Base-by-base conservation (phyloP, 768 basidiomycete species). In the Pholiota molesta region DNA sequence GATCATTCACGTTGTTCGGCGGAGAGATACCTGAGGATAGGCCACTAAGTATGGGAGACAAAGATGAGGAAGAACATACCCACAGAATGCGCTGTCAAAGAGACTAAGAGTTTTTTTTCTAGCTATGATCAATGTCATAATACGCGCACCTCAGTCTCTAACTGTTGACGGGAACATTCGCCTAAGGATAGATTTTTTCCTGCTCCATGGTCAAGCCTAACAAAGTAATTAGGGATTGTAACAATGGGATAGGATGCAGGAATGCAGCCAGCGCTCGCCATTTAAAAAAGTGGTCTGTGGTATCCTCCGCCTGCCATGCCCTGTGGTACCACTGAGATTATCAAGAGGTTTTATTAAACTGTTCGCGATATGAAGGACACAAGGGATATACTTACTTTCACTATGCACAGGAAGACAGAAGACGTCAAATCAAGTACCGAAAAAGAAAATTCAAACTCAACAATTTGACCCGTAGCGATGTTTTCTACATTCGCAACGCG, bases 381-480 rank as follows among this genome's bases (percentile, higher is more conserved):
- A 39, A 59, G 21, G 21, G 23, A 19, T 13, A 21, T 21, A 44
- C 69, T 55, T 26, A 77, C 83, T 75, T 83, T 82, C 63, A 84
- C 83, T 84, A 44, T 9, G 17, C 3, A 23, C 2, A 21, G 37
- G 37, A 52, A 23, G 56, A 61, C 40, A 39, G 21, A 56, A 47
- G 26, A 54, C 35, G 13, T 49, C 40, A 23, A 40, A 37, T 23
- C 9, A 33, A 26, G 23, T 5, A 19, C 47, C 7, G 11, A 26
- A 23, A 8, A 49, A 3, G 21, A 49, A 3, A 10, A 23, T 8
- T 26, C 7, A 28, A 16, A 75, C 80, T 77, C 74, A 74, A 86
- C 84, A 72, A 69, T 86, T 87, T 42, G 85, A 82, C 11, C 86
- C 86, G 77, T 87, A 88, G 13, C 86, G 79, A 69, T 88, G 86